Conservation (phyloP, 2,329 filamentous ascomycete genomes). For the Alternaria sp. region DNA sequence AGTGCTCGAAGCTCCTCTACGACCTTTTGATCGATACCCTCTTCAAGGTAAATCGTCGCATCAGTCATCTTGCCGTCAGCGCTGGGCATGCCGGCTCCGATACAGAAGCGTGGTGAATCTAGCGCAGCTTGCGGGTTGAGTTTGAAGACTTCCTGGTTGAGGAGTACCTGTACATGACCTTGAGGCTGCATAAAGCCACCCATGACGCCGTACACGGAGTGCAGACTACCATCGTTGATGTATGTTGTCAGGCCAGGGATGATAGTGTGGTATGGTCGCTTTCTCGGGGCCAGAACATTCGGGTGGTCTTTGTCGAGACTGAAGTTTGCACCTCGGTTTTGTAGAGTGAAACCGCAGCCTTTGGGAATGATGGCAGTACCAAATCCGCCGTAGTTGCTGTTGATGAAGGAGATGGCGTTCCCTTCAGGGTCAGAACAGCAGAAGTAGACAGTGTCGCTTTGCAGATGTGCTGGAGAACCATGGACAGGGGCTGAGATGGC, state of each 20-base stretch:
- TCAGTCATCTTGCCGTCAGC: conserved; percentile 62
- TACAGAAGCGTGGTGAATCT: conserved; percentile 89
- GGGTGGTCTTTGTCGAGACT: conserved; percentile 73
- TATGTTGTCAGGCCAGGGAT: conserved; percentile 93
- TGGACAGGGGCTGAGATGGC: conserved; percentile 64
- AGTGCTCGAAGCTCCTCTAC: conserved; percentile 69
- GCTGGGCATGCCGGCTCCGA: conserved; percentile 75
- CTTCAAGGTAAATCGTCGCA: conserved; percentile 77
- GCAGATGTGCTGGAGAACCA: conserved; percentile 78
- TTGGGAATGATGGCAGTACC: conserved; percentile 84
- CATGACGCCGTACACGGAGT: conserved; percentile 94
- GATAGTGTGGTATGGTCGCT: conserved; percentile 96
- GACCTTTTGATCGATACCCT: conserved; percentile 75
- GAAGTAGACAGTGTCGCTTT: conserved; percentile 95
- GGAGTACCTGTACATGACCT: conserved; percentile 89
- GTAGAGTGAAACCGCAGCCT: conserved; percentile 89
- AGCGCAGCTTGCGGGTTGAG: conserved; percentile 85
- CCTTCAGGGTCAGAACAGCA: conserved; percentile 79
- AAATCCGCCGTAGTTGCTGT: conserved; percentile 90
- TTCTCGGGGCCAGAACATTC: conserved; percentile 79
- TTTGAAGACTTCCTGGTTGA: conserved; percentile 85
- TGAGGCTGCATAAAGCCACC: conserved; percentile 99
- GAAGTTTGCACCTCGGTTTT: conserved; percentile 93
- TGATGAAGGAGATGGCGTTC: conserved; percentile 96
- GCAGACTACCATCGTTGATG: conserved; percentile 71